Evolutionary conservation across 768 basidiomycete genomes (phyloP), one percentile per base, ranked within the genome.

Genomic region (Russula compacta): DNA sequence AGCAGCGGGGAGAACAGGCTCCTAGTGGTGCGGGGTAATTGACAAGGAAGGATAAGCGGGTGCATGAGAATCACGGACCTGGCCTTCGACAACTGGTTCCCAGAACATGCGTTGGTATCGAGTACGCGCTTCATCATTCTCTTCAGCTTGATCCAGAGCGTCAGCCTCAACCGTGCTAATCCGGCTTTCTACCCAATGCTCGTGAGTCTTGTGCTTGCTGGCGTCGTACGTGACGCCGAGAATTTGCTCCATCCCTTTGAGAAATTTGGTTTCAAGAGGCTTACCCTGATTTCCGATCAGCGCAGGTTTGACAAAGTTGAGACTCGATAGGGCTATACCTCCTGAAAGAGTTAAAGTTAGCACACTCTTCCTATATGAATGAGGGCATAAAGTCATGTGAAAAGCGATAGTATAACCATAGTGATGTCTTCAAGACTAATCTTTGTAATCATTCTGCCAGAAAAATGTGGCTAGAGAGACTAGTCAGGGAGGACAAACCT

Each of bases 351-450:
- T 36, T 43, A 17, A 52, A 32, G 61, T 71, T 63, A 70, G 67
- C 51, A 63, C n/a, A 39, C 21, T 11, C 32, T 17, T 15, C 48
- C 35, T 15, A 11, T 33, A 11, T n/a, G 11, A 39, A 33, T 6
- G 51, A n/a, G 35, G 68, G 59, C 58, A 67, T 66, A 63, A 69
- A 68, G 60, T 58, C 55, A 62, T 59, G 62, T 12, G 47, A 48
- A 56, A 54, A 24, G 60, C 58, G 66, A 57, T 60, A 67, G 70
- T 83, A 76, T 83, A 89, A 90, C 87, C 89, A 89, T 81, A 74
- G 71, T 64, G 64, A 64, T 68, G 86, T 91, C 91, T 91, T 86
- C 73, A 92, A 92, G 90, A 95, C 91, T 94, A 95, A 95, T 94
- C 92, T 80, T 74, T 65, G 51, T 80, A 74, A 80, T 83, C 86